Conservation (phyloP, 495 filamentous ascomycete species). For the Recurvomyces mirabilis region DNA sequence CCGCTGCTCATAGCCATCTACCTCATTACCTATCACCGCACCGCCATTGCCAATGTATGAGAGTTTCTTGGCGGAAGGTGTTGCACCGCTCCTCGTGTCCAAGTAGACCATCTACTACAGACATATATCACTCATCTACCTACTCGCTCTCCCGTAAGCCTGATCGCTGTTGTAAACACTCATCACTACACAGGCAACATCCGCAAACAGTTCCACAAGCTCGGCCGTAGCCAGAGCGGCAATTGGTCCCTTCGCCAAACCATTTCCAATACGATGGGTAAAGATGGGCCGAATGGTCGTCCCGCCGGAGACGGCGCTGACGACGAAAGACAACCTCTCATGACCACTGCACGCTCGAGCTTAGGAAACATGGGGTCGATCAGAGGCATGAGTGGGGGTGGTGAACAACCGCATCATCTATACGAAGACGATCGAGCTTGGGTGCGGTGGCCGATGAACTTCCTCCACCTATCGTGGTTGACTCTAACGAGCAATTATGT, state of each 20-base stretch:
- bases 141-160: no score
- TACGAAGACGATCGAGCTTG: conserved; percentile 19
- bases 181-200: conserved; percentile 11
- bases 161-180: no score
- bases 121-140: background rate
- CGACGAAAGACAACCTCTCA: conserved; percentile 15
- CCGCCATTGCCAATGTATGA: conserved; percentile 1
- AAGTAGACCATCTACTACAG: background rate
- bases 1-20: background rate
- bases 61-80: no score
- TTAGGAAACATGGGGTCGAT: conserved; percentile 8
- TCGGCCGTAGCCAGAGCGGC: conserved; percentile 11
- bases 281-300: background rate
- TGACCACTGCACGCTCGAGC: conserved; percentile 1
- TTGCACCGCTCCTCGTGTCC: no score
- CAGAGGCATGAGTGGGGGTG: no score
- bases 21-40: background rate
- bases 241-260: no score
- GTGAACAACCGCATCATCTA: background rate
- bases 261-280: background rate
- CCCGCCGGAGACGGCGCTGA: conserved; percentile 2
- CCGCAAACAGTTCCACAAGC: conserved; percentile 14
- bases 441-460: conserved; percentile 42
- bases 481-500: conserved; percentile 60
- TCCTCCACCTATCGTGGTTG: conserved; percentile 40